These are phyloP conservation scores for Rhodamnia rubescens DNA, from an alignment of 345 rosid genomes.

Conservation along the genomic window DNA sequence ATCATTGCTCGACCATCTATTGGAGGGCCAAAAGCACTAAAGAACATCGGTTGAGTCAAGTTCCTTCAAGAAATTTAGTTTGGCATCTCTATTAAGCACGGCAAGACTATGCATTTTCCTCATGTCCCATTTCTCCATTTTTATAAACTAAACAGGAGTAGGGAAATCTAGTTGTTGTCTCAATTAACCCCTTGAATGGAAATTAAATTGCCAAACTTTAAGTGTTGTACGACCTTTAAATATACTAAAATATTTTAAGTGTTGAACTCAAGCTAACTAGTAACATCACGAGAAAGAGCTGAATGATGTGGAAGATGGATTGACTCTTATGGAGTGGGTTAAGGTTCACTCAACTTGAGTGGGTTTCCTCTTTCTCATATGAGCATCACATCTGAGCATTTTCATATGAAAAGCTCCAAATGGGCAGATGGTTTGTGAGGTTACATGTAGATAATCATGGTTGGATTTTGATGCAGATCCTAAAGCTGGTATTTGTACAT, in stretches of 20 bases:
- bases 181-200: neutral
- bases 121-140: neutral
- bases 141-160: neutral
- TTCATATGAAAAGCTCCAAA: neutral
- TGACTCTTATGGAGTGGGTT: neutral
- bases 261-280: neutral
- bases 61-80: neutral
- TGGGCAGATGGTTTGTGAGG: neutral
- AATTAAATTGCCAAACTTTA: neutral
- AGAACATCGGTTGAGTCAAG: neutral
- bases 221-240: neutral
- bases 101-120: neutral
- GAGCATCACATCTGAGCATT: neutral
- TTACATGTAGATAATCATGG: neutral
- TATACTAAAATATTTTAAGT: neutral
- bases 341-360: neutral
- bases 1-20: neutral
- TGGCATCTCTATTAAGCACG: neutral
- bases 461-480: neutral
- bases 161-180: neutral
- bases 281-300: neutral
- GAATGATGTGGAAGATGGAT: neutral
- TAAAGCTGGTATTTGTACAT: neutral
- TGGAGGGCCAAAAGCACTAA: neutral
- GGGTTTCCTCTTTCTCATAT: neutral